Base-by-base conservation (phyloP, 2,329 filamentous ascomycete genomes). In the Diaporthe sp. region DNA sequence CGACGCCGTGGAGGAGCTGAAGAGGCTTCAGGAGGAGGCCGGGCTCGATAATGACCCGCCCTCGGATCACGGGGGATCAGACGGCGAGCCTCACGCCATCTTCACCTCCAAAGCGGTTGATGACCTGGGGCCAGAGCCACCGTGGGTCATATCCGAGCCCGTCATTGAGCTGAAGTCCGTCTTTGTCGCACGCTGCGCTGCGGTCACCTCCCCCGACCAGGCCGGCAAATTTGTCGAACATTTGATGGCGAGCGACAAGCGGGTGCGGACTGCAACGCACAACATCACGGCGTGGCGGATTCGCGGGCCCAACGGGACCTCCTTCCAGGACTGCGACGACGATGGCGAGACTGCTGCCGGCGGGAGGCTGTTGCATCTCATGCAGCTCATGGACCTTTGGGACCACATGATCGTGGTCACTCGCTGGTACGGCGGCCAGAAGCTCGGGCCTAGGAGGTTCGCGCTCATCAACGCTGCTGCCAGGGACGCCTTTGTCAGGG, bases 261-360 rank as follows among this genome's bases (percentile, higher is more conserved):
- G 94, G 79, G 93, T 95, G 49, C 93, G 95, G n/a, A 87, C 90
- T 63, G 97, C 97, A 6, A 95, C 96, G 76, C 97, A 99, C 84
- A 98, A 98, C 83, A 98, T 99, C 82, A 96, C 94, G 28, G 96
- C 96, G 1, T 98, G 95, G 94, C 91, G 97, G 15, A 96, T 98
- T 73, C 91, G 90, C 42, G 91, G 90, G 0, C 88, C 87, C 74
- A 86, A 85, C 78, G 86, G 87, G 6, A 89, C 88, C 70, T 86
- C 86, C 39, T 95, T 93, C 79, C 96, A 98, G 83, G 97, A 99
- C 84, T 98, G 93, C 82, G 94, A 99, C 80, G 97, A 99, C 81
- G 97, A 99, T 83, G 97, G 97, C 3, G 97, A 99, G 88, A 94
- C 94, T 37, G 97, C 97, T 8, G 97, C 97, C 0, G 97, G 97